A percentile compares a stretch with the other conserved stretches of the same genome.
Evolutionary conservation across 163 green algal species (phyloP).

Genomic region (Scenedesmus sp.): DNA sequence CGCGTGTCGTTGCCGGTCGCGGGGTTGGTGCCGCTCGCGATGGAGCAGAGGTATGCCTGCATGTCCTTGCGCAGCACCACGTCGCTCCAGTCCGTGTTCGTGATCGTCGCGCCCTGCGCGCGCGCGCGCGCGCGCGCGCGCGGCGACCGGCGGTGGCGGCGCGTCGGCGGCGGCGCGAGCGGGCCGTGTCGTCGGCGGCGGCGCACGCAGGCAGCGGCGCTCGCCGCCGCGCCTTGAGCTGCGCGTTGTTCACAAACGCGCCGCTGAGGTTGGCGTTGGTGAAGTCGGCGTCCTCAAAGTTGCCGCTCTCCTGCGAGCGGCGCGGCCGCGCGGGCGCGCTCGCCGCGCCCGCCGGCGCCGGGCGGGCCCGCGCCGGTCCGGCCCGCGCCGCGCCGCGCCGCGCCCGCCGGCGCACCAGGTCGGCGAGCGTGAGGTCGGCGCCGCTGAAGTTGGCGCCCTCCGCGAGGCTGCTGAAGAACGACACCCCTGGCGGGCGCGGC

Average conservation of each 20-base stretch:
- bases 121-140: too few species aligned
- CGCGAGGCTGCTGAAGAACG: conserved; percentile 76
- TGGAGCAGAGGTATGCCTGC: conserved; percentile 71
- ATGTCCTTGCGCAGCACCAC: conserved; percentile 44
- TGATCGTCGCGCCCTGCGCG: conserved; percentile 37
- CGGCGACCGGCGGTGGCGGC: too few species aligned
- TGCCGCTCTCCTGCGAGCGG: conserved; percentile 58
- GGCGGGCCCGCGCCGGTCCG: too few species aligned
- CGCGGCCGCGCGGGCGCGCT: too few species aligned
- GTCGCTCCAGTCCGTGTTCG: conserved; percentile 48
- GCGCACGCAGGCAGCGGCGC: too few species aligned
- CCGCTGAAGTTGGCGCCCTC: conserved; percentile 73
- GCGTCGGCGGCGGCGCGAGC: too few species aligned
- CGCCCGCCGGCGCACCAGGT: too few species aligned
- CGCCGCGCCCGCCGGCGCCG: too few species aligned
- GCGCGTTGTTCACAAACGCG: conserved; percentile 69
- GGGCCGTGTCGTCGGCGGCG: too few species aligned
- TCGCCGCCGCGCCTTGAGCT: conserved; percentile 39
- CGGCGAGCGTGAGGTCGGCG: conserved; percentile 72
- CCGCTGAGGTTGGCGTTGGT: conserved; percentile 77
- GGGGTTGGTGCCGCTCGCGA: conserved; percentile 83
- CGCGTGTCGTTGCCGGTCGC: conserved; percentile 82
- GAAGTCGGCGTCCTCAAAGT: conserved; percentile 77
- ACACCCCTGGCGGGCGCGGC: conserved; percentile 54
- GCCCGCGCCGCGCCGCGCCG: too few species aligned